A percentile compares a stretch with the other conserved stretches of the same genome.
Evolutionary conservation across 805 yeast genomes (phyloP).

Genomic region (Diddensiella santjacobensis): DNA sequence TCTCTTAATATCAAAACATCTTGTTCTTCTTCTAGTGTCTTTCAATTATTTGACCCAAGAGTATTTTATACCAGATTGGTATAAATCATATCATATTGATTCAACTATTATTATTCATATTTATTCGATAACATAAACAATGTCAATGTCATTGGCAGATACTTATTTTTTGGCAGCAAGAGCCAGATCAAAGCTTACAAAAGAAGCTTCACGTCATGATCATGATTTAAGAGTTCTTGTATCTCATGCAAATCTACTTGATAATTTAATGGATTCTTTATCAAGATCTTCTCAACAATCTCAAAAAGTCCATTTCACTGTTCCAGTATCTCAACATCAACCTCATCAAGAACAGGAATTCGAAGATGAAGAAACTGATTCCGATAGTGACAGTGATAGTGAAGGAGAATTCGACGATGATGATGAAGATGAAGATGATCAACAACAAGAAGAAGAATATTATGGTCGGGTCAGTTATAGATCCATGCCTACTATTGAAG

Average conservation of each 20-base stretch:
- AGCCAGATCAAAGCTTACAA: slow-evolving; percentile 60
- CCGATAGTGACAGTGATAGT: slow-evolving; percentile 15
- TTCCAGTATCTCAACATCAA: slow-evolving; percentile 7
- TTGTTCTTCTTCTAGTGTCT: too few species aligned
- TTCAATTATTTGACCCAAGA: too few species aligned
- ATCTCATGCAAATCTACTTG: slow-evolving; percentile 68
- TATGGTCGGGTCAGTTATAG: slow-evolving; percentile 3
- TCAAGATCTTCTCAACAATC: slow-evolving; percentile 20
- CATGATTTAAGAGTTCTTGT: slow-evolving; percentile 56
- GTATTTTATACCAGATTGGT: too few species aligned
- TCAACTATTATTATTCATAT: too few species aligned
- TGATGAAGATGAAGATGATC: slow-evolving; percentile 13
- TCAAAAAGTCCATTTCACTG: slow-evolving; percentile 6
- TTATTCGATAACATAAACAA: neutral
- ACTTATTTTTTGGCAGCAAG: slow-evolving; percentile 59
- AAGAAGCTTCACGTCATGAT: slow-evolving; percentile 56
- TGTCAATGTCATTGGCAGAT: slow-evolving; percentile 29
- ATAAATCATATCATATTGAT: too few species aligned
- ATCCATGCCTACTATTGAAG: slow-evolving; percentile 22
- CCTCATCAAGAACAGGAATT: slow-evolving; percentile 10
- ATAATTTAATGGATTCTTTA: slow-evolving; percentile 52
- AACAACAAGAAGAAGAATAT: slow-evolving; percentile 5
- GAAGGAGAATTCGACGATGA: slow-evolving; percentile 6
- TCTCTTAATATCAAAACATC: too few species aligned
- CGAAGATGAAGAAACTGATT: slow-evolving; percentile 31